Percentiles rank a stretch among this genome's conserved stretches.
Conservation (phyloP, 148 eudicot genomes). For the Chenopodium suecicum region DNA sequence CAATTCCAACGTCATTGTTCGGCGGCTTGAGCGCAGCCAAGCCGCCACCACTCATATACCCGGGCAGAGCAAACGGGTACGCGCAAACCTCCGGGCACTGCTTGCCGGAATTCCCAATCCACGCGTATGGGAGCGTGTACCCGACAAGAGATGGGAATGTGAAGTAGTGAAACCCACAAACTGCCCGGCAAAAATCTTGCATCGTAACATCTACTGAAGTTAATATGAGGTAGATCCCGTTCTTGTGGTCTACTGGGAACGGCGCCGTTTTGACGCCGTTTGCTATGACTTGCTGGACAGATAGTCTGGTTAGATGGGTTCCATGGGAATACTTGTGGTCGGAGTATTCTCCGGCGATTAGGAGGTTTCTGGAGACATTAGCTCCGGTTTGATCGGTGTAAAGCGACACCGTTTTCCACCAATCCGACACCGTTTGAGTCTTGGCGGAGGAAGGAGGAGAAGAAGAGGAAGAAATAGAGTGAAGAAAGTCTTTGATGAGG, state of each 20-base stretch:
- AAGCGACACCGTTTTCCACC: slow-evolving; percentile 89
- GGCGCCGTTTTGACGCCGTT: slow-evolving; percentile 58
- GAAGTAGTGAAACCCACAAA: slow-evolving; percentile 98
- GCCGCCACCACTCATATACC: slow-evolving; percentile 71
- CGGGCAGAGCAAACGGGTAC: slow-evolving; percentile 86
- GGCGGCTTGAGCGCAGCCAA: slow-evolving; percentile 58
- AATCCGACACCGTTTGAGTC: slow-evolving; percentile 63
- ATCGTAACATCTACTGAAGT: slow-evolving; percentile 69
- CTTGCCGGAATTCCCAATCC: slow-evolving; percentile 84
- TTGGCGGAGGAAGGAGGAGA: neutral
- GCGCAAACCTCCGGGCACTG: slow-evolving; percentile 97
- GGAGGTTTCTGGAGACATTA: slow-evolving; percentile 58
- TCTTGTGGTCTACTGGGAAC: slow-evolving; percentile 68
- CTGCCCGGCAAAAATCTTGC: slow-evolving; percentile 92
- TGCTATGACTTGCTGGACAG: slow-evolving; percentile 74
- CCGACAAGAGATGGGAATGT: slow-evolving; percentile 88
- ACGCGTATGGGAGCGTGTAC: slow-evolving; percentile 89
- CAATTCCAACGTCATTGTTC: slow-evolving; percentile 66
- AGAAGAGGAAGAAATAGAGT: slow-evolving; percentile 58
- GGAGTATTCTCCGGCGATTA: slow-evolving; percentile 67
- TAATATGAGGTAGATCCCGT: slow-evolving; percentile 74
- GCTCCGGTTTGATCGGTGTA: slow-evolving; percentile 92
- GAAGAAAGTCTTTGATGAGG: slow-evolving; percentile 74
- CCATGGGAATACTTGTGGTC: slow-evolving; percentile 71
- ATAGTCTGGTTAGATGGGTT: slow-evolving; percentile 55